Conservation (phyloP, 1,284 basidiomycete genomes). For the Jaminaea rosea region DNA sequence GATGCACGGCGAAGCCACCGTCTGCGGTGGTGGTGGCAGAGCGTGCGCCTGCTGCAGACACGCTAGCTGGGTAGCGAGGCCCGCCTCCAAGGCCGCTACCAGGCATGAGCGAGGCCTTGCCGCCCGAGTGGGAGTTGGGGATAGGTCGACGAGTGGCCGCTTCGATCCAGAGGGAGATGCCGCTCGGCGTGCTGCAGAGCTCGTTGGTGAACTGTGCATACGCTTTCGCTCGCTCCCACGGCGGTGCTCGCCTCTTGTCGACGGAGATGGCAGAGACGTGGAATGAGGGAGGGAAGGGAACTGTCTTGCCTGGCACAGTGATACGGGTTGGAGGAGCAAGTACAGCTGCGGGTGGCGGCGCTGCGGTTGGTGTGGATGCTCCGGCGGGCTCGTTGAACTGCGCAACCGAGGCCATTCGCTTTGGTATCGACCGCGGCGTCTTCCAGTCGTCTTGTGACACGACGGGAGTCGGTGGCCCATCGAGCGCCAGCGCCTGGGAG, state of each 20-base stretch:
- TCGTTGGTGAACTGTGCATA: slow-evolving; percentile 36
- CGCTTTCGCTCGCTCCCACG: slow-evolving; percentile 29
- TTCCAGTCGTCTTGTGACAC: no score
- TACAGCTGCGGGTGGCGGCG: background rate
- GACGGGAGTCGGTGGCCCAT: background rate
- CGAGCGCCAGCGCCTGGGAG: background rate
- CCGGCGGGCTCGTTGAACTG: no score
- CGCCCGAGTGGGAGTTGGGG: no score
- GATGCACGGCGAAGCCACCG: background rate
- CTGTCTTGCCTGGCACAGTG: slow-evolving; percentile 16
- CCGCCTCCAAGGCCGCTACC: no score
- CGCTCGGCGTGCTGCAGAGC: slow-evolving; percentile 19
- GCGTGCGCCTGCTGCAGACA: no score
- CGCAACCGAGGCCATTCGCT: no score
- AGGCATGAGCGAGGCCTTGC: no score
- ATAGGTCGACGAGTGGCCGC: slow-evolving; percentile 20
- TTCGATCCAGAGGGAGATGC: slow-evolving; percentile 30
- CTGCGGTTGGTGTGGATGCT: background rate
- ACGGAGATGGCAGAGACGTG: slow-evolving; percentile 18
- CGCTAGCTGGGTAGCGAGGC: no score
- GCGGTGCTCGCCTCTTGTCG: slow-evolving; percentile 21
- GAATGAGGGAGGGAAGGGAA: slow-evolving; percentile 27
- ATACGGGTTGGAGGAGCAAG: background rate
- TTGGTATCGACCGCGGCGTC: no score
- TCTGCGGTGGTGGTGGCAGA: no score